A percentile compares a stretch with the other conserved stretches of the same genome.
Conservation (phyloP, 257 asterid genomes). For the Solanum paucissectum region DNA sequence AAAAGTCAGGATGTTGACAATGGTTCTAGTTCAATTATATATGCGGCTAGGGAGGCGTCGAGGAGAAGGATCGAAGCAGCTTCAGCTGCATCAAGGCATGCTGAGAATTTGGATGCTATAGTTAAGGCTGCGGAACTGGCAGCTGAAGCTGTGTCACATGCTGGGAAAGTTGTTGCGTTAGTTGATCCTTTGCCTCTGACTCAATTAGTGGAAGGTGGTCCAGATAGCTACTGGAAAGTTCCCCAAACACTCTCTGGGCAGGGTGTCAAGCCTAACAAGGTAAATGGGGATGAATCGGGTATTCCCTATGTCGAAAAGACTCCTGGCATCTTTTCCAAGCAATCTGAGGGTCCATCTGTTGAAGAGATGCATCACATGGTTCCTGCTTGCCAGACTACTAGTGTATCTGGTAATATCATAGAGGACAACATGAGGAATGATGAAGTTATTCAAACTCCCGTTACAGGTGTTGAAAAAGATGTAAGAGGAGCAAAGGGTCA, state of each 20-base stretch:
- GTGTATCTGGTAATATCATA: neutral
- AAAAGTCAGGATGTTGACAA: slow-evolving; percentile 36
- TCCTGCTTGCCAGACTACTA: slow-evolving; percentile 20
- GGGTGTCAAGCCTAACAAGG: slow-evolving; percentile 26
- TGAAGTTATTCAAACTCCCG: slow-evolving; percentile 11
- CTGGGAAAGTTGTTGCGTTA: slow-evolving; percentile 81
- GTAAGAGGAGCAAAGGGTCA: slow-evolving; percentile 27
- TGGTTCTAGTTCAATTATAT: slow-evolving; percentile 46
- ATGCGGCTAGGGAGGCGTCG: slow-evolving; percentile 92
- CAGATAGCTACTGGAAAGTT: slow-evolving; percentile 57
- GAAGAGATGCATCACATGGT: slow-evolving; percentile 18
- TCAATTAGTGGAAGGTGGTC: slow-evolving; percentile 65
- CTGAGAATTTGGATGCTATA: slow-evolving; percentile 85
- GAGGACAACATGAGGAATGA: slow-evolving; percentile 24
- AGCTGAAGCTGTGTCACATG: slow-evolving; percentile 91
- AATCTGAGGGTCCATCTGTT: slow-evolving; percentile 20
- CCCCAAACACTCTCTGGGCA: slow-evolving; percentile 17
- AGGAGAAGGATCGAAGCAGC: slow-evolving; percentile 88
- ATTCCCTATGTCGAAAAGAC: slow-evolving; percentile 17
- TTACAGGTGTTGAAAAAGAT: slow-evolving; percentile 24
- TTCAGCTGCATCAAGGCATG: slow-evolving; percentile 90
- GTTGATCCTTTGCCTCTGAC: slow-evolving; percentile 66
- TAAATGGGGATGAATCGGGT: slow-evolving; percentile 14
- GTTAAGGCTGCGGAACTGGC: slow-evolving; percentile 94
- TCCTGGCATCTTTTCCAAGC: slow-evolving; percentile 20